Evolutionary conservation across 164 flowering plant species (phyloP), one percentile per base, ranked within the genome.

Genomic region (Taxillus chinensis): DNA sequence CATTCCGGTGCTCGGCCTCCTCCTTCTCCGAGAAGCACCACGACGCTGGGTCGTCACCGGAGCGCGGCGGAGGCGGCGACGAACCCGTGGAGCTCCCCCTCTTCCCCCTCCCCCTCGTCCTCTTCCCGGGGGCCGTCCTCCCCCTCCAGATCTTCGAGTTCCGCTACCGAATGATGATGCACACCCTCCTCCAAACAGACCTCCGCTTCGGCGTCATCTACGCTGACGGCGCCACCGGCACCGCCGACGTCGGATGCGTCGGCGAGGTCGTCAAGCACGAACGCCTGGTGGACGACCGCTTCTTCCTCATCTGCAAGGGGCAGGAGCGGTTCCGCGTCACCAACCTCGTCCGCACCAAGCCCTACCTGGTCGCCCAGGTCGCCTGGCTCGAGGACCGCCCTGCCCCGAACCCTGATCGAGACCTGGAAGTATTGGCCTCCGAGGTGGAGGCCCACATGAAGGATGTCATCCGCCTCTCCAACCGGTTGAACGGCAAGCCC

Each of bases 101-200:
- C 49, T 92, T 92, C 73, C 98, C 98, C 13, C 90, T 93, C 60
- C 92, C 96, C 0, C 78, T 90, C 14, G 98, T 93, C 16, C 95
- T 93, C 65, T 93, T 93, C 79, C 98, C 98, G 39, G 97, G 97
- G 46, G 90, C 97, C 0, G 82, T 85, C 68, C 86, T 93, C 52
- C 98, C 98, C 3, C 73, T 92, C 2, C 96, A 92, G 68, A 92
- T 92, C 77, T 92, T 90, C 74, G 98, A 92, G 71, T 88, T 85
- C 75, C 87, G 96, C 3, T 92, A 90, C 81, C 87, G 98, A 39
- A 90, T 92, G 57, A 88, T 92, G 96, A 90, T 92, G 98, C 96
- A 92, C 74, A 88, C 98, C 0, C 89, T 92, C 61, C 87, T 92
- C 57, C 89, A 86, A 15, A 83, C 96, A 56, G 98, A 92, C 73